phyloP scores from a whole-genome alignment of 2,329 filamentous ascomycete species.

The Xylaria multiplex region DNA sequence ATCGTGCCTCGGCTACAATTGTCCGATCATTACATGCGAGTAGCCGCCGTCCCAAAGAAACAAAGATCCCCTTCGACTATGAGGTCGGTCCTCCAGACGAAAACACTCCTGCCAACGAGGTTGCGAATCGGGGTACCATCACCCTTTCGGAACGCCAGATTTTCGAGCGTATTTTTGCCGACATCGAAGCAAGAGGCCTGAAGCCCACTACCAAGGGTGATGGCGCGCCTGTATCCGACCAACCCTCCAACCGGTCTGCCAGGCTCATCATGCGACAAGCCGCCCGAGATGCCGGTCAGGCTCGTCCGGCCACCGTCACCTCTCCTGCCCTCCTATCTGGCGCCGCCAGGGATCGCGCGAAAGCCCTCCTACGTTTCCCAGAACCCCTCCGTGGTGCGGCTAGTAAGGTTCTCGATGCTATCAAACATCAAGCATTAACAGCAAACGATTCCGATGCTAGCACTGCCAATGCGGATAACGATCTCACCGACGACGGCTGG shows the following conservation, averaged over 20 bases:
- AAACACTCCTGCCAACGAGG: conserved; percentile 34
- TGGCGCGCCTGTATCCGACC: conserved; percentile 7
- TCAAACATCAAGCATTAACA: conserved; percentile 38
- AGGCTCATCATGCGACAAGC: conserved; percentile 48
- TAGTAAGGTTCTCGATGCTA: conserved; percentile 51
- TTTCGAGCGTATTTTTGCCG: conserved; percentile 66
- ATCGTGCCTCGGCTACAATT: conserved; percentile 40
- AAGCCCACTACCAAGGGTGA: conserved; percentile 36
- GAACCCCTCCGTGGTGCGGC: conserved; percentile 54
- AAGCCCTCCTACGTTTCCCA: conserved; percentile 54
- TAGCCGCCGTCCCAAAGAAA: conserved; percentile 23
- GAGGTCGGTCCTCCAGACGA: conserved; percentile 47
- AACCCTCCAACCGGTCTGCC: conserved; percentile 37
- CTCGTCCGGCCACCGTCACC: conserved; percentile 34
- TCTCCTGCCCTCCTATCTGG: conserved; percentile 38
- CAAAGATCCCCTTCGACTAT: conserved; percentile 64
- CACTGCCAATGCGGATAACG: not conserved
- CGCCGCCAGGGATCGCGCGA: conserved; percentile 48
- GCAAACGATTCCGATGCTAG: not conserved
- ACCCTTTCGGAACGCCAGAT: conserved; percentile 63
- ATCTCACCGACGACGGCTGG: conserved; percentile 37
- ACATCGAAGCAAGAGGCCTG: conserved; percentile 60
- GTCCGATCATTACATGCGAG: conserved; percentile 43
- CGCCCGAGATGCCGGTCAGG: conserved; percentile 40
- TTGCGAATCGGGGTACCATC: conserved; percentile 57